These are phyloP conservation scores for Clonostachys sp. DNA, from an alignment of 2,329 filamentous ascomycete species.

Conservation along the genomic window DNA sequence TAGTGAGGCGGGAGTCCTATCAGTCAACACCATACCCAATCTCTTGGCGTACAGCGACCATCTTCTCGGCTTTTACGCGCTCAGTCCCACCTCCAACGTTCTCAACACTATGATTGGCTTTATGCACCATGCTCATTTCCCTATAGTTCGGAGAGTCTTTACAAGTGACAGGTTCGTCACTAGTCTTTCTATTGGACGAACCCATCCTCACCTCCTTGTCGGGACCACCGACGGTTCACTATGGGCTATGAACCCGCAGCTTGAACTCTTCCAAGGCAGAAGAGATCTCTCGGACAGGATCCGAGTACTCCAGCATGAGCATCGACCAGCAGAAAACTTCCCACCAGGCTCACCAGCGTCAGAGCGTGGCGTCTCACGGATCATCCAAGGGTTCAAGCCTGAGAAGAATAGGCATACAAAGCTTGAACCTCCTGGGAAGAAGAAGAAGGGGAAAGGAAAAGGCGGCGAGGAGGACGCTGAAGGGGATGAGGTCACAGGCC, in stretches of 20 bases:
- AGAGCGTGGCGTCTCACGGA: constrained; percentile 41
- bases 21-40: constrained; percentile 46
- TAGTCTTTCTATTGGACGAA: constrained; percentile 41
- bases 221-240: constrained; percentile 51
- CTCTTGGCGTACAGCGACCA: constrained; percentile 51
- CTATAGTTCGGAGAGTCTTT: constrained; percentile 46
- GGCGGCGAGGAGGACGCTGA: constrained; percentile 28
- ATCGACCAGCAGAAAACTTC: constrained; percentile 27
- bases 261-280: constrained; percentile 26
- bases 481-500: constrained; percentile 17
- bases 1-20: constrained; percentile 46
- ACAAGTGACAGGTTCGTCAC: constrained; percentile 44
- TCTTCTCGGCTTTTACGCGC: constrained; percentile 47
- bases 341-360: constrained; percentile 16
- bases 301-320: constrained; percentile 49
- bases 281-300: constrained; percentile 25
- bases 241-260: constrained; percentile 36
- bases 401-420: constrained; percentile 42
- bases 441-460: constrained; percentile 22
- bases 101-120: constrained; percentile 49
- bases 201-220: constrained; percentile 48
- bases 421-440: constrained; percentile 21
- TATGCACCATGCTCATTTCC: constrained; percentile 46
- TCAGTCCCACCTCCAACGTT: constrained; percentile 47
- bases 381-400: constrained; percentile 45